Evolutionary conservation across 202 grass and related monocot genomes (phyloP).

Genomic region (Dendrocalamus latiflorus): DNA sequence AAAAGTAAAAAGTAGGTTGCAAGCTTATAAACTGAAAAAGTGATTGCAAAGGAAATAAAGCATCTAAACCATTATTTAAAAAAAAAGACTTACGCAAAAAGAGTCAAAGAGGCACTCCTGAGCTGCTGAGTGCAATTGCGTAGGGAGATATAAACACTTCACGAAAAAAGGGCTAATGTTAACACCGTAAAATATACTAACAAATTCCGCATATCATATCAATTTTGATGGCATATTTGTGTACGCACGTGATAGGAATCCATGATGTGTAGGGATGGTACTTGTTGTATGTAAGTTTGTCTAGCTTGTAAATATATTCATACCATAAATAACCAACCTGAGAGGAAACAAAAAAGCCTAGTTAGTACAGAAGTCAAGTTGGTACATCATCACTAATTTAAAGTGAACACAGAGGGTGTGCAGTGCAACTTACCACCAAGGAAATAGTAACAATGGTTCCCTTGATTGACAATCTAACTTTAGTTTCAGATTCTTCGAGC

Average conservation of each 20-base stretch:
- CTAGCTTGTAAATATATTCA: conserved; percentile 79
- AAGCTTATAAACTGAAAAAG: background rate
- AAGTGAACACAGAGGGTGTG: background rate
- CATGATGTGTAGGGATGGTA: conserved; percentile 77
- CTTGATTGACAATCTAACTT: conserved; percentile 49
- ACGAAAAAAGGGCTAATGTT: background rate
- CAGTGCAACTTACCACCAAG: conserved; percentile 41
- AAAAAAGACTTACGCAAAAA: conserved; percentile 49
- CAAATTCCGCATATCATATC: background rate
- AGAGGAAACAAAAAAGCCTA: background rate
- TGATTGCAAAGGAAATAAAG: background rate
- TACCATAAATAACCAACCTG: conserved; percentile 70
- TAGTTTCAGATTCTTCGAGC: conserved; percentile 70
- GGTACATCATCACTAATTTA: background rate
- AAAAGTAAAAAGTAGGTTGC: background rate
- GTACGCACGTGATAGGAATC: conserved; percentile 73
- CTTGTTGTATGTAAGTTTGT: conserved; percentile 75
- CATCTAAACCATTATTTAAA: background rate
- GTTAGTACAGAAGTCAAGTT: background rate
- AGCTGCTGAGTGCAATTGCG: conserved; percentile 72
- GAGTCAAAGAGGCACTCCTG: conserved; percentile 59
- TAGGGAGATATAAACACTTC: conserved; percentile 64
- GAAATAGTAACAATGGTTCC: conserved; percentile 51
- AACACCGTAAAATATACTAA: background rate
- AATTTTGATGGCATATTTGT: background rate